Evolutionary conservation across 768 basidiomycete genomes (phyloP), one percentile per base, ranked within the genome.

Genomic region (Suillus subalutaceus): DNA sequence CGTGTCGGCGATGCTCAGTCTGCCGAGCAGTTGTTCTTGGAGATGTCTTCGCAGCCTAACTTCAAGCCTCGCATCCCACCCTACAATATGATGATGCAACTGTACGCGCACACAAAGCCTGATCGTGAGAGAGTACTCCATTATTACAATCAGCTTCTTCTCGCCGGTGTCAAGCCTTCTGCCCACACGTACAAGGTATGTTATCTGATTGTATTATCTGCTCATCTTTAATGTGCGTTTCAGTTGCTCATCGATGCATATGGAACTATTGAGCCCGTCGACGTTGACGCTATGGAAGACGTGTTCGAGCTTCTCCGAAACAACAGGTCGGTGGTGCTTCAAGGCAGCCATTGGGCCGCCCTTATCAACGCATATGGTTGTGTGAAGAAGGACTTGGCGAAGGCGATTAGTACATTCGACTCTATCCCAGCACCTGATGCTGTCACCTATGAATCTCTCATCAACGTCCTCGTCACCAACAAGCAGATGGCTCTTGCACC

Each of bases 31-130:
- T 79, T 97, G 55, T 99, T 97, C 79, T 73, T 78, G 64, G 96
- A 98, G 81, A 99, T 99, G 97, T 76, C 82, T 0, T 69, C 77
- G 53, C 82, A 87, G 66, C 81, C 78, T 43, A 90, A 90, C 70
- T 98, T 95, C 83, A 90, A 84, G 79, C 90, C 96, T 10, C 84
- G 96, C 8, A 89, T 97, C 1, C 97, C 97, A 23, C 97, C 97
- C 1, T 99, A 90, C 84, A 99, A 99, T 80, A 96, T 92, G 41
- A 97, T 99, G 96, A 98, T 99, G 87, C 97, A 99, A 76, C 83
- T 97, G 71, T 96, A 94, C 79, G 90, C 91, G 59, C 88, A 90
- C 64, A 95, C 92, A n/a, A 93, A 92, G 76, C 97, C 95, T 2
- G 90, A 93, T 68, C 87, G 95, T 62, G 85, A 84, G 35, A 85